A percentile compares a stretch with the other conserved stretches of the same genome.
These are phyloP conservation scores for Coniochaeta pulveracea DNA, from an alignment of 2,329 filamentous ascomycete species.

Conservation along the genomic window DNA sequence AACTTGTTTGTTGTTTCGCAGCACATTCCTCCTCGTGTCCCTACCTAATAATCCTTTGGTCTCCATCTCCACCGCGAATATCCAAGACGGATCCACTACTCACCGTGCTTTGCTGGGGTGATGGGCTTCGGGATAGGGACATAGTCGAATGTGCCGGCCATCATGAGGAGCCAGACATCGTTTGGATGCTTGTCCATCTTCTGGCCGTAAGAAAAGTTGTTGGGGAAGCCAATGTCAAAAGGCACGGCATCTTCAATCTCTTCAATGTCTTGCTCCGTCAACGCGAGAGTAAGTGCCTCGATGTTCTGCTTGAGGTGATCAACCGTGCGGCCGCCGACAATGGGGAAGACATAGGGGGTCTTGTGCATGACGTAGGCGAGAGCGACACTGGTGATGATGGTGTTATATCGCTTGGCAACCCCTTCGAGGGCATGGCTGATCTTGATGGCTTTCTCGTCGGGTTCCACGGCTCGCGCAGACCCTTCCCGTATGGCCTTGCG, in stretches of 20 bases:
- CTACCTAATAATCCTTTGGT: constrained; percentile 8
- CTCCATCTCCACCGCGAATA: constrained; percentile 7
- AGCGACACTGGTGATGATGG: constrained; percentile 38
- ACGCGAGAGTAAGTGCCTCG: constrained; percentile 48
- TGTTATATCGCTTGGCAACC: constrained; percentile 33
- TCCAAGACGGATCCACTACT: constrained; percentile 25
- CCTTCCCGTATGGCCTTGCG: constrained; percentile 21
- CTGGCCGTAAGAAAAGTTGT: constrained; percentile 40
- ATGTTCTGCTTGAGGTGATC: constrained; percentile 62
- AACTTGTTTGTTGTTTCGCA: not conserved
- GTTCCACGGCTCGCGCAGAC: constrained; percentile 25
- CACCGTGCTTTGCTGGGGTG: constrained; percentile 23
- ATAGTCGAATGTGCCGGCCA: constrained; percentile 40
- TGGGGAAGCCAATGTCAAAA: constrained; percentile 59
- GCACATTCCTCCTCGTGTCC: not conserved
- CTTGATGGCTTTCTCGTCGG: constrained; percentile 40
- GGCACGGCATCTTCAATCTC: constrained; percentile 50
- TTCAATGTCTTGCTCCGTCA: constrained; percentile 51
- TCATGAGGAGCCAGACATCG: constrained; percentile 30
- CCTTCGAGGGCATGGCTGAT: constrained; percentile 34
- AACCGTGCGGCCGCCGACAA: constrained; percentile 58
- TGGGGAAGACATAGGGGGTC: constrained; percentile 60
- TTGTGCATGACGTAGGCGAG: constrained; percentile 67
- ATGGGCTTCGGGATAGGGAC: constrained; percentile 33
- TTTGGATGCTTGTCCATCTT: constrained; percentile 23